phyloP scores from a whole-genome alignment of 768 basidiomycete genomes.

The Collybia sordida region DNA sequence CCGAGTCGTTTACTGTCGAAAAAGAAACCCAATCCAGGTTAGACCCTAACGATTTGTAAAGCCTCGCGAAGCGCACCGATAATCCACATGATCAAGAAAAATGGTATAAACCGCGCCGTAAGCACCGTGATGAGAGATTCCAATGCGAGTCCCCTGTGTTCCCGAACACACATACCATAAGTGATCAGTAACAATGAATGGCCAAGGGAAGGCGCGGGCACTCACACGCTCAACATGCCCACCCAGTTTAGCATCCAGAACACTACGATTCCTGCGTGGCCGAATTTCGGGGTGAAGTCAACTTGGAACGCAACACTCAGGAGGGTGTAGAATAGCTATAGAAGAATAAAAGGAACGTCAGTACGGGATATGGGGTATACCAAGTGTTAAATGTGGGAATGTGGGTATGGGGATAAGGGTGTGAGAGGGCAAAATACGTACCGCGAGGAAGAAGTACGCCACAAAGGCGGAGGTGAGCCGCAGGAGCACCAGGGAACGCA shows the following conservation, averaged over 20 bases:
- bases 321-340: slow-evolving; percentile 56
- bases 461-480: slow-evolving; percentile 27
- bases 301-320: slow-evolving; percentile 61
- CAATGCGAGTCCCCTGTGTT: slow-evolving; percentile 54
- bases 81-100: slow-evolving; percentile 67
- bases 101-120: slow-evolving; percentile 48
- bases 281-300: slow-evolving; percentile 49
- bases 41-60: too few species aligned
- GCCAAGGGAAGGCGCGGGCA: slow-evolving; percentile 2
- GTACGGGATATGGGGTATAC: not conserved
- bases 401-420: too few species aligned
- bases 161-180: not conserved
- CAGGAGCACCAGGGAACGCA: slow-evolving; percentile 28
- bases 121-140: slow-evolving; percentile 60
- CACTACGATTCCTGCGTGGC: slow-evolving; percentile 52
- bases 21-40: too few species aligned
- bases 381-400: too few species aligned
- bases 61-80: slow-evolving; percentile 53
- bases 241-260: slow-evolving; percentile 69
- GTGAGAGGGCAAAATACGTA: slow-evolving; percentile 10
- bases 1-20: slow-evolving; percentile 53
- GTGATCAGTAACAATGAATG: not conserved
- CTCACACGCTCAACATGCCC: slow-evolving; percentile 58
- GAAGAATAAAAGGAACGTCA: too few species aligned
- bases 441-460: slow-evolving; percentile 38